Conservation (phyloP, 2,329 filamentous ascomycete genomes). For the Ceratocystis eucalypticola region DNA sequence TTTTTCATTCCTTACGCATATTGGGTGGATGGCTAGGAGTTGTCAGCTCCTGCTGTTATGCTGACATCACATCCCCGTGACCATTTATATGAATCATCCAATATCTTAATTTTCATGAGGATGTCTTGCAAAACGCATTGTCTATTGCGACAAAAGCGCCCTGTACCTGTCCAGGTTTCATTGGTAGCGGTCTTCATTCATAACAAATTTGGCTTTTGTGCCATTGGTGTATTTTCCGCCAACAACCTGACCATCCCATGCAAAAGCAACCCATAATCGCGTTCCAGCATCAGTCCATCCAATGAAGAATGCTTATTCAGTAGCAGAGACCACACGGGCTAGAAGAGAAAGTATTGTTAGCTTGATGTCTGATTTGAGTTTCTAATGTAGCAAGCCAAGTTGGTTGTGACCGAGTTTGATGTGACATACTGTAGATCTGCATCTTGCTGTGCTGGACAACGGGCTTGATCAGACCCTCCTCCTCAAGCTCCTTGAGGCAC, state of each 20-base stretch:
- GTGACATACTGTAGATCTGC: conserved; percentile 78
- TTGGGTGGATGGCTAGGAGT: conserved; percentile 12
- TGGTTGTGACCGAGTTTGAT: background rate
- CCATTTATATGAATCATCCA: conserved; percentile 1
- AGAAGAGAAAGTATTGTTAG: conserved; percentile 10
- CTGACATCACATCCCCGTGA: conserved; percentile 9
- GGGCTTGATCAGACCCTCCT: conserved; percentile 97
- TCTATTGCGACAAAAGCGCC: conserved; percentile 17
- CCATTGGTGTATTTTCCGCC: conserved; percentile 20
- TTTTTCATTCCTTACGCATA: conserved; percentile 3
- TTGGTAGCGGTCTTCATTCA: conserved; percentile 16
- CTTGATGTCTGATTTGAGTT: background rate
- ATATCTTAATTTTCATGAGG: conserved; percentile 5
- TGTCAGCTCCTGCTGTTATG: conserved; percentile 6
- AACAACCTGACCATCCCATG: conserved; percentile 18
- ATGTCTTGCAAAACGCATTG: conserved; percentile 16
- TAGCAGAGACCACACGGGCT: conserved; percentile 19
- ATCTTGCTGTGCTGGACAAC: conserved; percentile 92
- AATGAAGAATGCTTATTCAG: conserved; percentile 16
- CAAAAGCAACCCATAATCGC: conserved; percentile 20
- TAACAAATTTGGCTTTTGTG: conserved; percentile 19
- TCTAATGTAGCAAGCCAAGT: background rate
- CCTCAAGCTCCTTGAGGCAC: conserved; percentile 85
- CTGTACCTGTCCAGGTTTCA: conserved; percentile 14
- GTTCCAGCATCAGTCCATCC: conserved; percentile 17